phyloP scores from a whole-genome alignment of 2,329 filamentous ascomycete species.

The Metarhizium anisopliae region DNA sequence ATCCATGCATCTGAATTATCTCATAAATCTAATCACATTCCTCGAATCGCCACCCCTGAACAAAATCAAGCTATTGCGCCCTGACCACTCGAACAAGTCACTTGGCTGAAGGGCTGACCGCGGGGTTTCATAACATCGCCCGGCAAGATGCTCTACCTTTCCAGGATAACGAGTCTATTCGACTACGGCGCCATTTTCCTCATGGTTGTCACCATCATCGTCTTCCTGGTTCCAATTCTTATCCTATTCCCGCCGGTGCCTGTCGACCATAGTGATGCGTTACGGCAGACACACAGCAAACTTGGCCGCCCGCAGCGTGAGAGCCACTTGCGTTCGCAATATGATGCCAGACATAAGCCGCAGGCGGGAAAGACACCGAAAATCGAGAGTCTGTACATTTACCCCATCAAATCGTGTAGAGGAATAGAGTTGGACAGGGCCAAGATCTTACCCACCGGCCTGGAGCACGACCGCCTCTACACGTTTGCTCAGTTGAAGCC shows the following conservation, averaged over 20 bases:
- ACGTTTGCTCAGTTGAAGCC: slow-evolving; percentile 58
- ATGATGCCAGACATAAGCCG: slow-evolving; percentile 12
- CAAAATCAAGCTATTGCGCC: neutral
- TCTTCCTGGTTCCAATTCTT: slow-evolving; percentile 45
- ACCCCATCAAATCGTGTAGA: slow-evolving; percentile 75
- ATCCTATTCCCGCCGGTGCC: slow-evolving; percentile 46
- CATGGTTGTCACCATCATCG: slow-evolving; percentile 33
- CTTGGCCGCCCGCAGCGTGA: slow-evolving; percentile 31
- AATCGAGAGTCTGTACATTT: slow-evolving; percentile 62
- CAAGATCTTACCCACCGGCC: slow-evolving; percentile 57
- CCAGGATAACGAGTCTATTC: slow-evolving; percentile 15
- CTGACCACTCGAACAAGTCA: neutral
- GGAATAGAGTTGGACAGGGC: slow-evolving; percentile 63
- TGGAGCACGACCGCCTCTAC: slow-evolving; percentile 76
- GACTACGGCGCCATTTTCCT: slow-evolving; percentile 27
- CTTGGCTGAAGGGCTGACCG: slow-evolving; percentile 3
- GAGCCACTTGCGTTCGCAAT: slow-evolving; percentile 27
- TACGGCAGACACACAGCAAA: slow-evolving; percentile 44
- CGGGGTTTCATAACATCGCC: neutral
- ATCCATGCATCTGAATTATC: neutral
- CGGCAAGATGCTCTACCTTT: neutral
- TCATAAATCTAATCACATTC: neutral
- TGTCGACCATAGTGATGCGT: slow-evolving; percentile 42
- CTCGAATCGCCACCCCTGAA: neutral
- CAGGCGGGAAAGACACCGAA: slow-evolving; percentile 13